Evolutionary conservation across 805 yeast genomes (phyloP), one percentile per base, ranked within the genome.

Genomic region (Starmerella asiatica): DNA sequence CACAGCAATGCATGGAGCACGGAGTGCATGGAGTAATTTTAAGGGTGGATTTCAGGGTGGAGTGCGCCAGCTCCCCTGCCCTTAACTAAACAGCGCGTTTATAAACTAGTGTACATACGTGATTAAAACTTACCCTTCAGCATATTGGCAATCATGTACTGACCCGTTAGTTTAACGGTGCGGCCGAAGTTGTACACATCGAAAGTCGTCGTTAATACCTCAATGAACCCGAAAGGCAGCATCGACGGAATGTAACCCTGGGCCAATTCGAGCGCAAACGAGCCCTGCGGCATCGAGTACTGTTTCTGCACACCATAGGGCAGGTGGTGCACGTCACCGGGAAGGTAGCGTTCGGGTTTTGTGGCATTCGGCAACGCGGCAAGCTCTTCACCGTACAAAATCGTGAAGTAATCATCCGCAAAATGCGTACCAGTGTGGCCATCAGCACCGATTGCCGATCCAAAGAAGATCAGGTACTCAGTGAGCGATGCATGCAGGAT

Each of bases 161-260:
- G 67, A 19, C 71, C 98, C 12, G 95, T 84, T 46, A 79, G 68
- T 48, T 69, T 72, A 29, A 69, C 73, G 6, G 97, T 91, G 56
- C 72, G 70, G 44, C 58, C 61, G 44, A 88, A 67, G 20, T 93
- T 75, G 50, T 65, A 59, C 44, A 76, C 58, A 58, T 91, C 98
- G 51, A 86, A 60, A 14, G 97, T 91, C 31, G 93, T 78, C 38
- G 78, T 70, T 43, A 79, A 54, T 4, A 79, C 73, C 56, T 84
- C 94, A 36, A 82, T 64, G 62, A 88, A 75, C 0, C 98, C 98
- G 58, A 91, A 91, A 17, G 97, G 97, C 45, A 91, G 69, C 98
- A 91, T 91, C 32, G 88, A 78, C 27, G 98, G 97, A 49, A 91
- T 83, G 93, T 94, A 91, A 44, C 98, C 98, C 65, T 88, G 97